Conservation (phyloP, 768 basidiomycete genomes). For the Cystobasidium ongulense region DNA sequence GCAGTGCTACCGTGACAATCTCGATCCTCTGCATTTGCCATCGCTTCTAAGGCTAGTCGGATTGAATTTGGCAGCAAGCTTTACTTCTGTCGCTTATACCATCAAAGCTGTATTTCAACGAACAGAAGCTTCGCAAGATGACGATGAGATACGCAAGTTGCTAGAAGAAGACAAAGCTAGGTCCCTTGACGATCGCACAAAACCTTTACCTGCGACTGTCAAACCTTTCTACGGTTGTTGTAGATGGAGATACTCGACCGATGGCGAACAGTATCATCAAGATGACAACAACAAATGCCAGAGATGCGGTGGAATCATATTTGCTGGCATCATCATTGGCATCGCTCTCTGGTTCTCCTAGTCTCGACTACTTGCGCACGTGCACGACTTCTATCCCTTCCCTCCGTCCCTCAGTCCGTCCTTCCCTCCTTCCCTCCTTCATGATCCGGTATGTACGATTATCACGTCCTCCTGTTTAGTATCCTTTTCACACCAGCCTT, state of each 20-base stretch:
- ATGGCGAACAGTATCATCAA: background rate
- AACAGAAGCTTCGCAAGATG: background rate
- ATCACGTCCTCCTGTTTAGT: too few relatives aligned
- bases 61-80: constrained; percentile 13
- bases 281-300: background rate
- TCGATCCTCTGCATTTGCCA: constrained; percentile 19
- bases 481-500: too few relatives aligned
- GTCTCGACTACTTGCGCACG: constrained; percentile 9
- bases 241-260: background rate
- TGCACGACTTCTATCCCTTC: too few relatives aligned
- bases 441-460: too few relatives aligned
- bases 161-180: background rate
- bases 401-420: too few relatives aligned
- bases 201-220: background rate
- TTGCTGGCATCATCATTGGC: constrained; percentile 3
- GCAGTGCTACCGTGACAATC: background rate
- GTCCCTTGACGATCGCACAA: background rate
- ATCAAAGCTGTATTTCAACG: background rate
- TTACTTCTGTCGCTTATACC: background rate
- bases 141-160: background rate
- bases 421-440: too few relatives aligned
- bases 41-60: constrained; percentile 17
- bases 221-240: background rate
- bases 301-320: constrained; percentile 4
- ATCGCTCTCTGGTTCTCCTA: constrained; percentile 23